Evolutionary conservation across 1,284 basidiomycete genomes (phyloP), one percentile per base, ranked within the genome.

Genomic region (Taiwanofungus camphoratus): DNA sequence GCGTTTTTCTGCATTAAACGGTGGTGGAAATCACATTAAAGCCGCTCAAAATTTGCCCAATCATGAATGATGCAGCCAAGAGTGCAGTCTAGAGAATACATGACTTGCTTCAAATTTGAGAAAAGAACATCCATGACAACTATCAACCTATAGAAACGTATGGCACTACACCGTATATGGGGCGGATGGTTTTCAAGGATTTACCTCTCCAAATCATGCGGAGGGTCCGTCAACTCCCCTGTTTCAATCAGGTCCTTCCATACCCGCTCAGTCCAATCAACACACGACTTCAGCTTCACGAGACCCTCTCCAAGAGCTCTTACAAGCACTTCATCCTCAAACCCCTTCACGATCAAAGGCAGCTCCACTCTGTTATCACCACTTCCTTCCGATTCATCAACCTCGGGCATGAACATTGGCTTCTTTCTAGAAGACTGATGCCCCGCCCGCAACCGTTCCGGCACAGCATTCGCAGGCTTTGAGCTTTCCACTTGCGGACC

Each of bases 291-390:
- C 32, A 71, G 43, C 54, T 56, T 61, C 40, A 31, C 44, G 40
- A 69, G 53, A 16, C 57, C 59, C 24, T 66, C 61, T 24, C 48
- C 51, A 0, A 65, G 45, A 2, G 62, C 66, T 19, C 47, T 47
- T 11, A 39, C 52, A 37, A 78, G 56, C 8, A 68, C 63, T 16
- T 61, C 58, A 40, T 68, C 69, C 39, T 76, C 71, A 45, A 76
- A 77, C 7, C 74, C 74, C 51, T 71, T 74, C 35, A 73, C 59
- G 6, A 52, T 38, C 5, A 64, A 46, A 13, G 33, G 41, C 26
- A 44, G 47, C 30, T 45, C 52, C 32, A 36, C 36, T 40, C 39
- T 19, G 39, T 36, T 48, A 36, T 45, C 44, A 39, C 27, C 34
- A 39, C 36, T 44, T 39, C 54, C 42, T 21, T 45, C 22, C 31